Evolutionary conservation across 768 basidiomycete genomes (phyloP), one percentile per base, ranked within the genome.

Genomic region (Vararia minispora): DNA sequence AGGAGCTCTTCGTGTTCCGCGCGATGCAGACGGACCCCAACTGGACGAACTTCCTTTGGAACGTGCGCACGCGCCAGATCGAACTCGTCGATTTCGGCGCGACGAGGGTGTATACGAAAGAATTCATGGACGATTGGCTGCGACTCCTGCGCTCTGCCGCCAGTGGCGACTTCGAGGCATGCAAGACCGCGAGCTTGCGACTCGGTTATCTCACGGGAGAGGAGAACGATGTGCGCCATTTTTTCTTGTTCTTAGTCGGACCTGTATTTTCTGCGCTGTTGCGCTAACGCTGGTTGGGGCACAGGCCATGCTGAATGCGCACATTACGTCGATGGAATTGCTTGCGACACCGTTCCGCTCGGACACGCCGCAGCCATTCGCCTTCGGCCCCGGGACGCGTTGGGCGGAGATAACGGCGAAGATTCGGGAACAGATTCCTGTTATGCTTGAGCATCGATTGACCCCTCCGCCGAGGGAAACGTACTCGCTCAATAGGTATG

Each of bases 1-100:
- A 71, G 41, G 95, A 98, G 55, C 72, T 99, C 6, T 95, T 97
- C 56, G 67, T 78, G 43, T 94, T 95, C 63, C 66, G 85, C 22
- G 58, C 82, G 29, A 98, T 99, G 95, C 95, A 98, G 58, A 99
- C 94, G 0, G 94, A 99, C 55, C 95, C 95, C 3, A 98, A 99
- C 51, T 98, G 88, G 86, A 85, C 88, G 7, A 98, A 98, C 58
- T 98, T 99, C 62, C 64, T 99, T 17, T 97, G 86, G 79, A 83
- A 91, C 56, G 50, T 66, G 0, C 42, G 61, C 3, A 76, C 76
- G 1, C 66, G 71, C 29, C 73, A 78, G 68, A 63, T 92, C 26
- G 86, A 85, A 47, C 63, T 99, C 18, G 84, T 99, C 37, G 95
- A 99, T 58, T 98, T 98, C 51, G 95, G 95, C 23, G 95, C 95